Conservation (phyloP, 1,284 basidiomycete species). For the Papiliotrema terrestris region DNA sequence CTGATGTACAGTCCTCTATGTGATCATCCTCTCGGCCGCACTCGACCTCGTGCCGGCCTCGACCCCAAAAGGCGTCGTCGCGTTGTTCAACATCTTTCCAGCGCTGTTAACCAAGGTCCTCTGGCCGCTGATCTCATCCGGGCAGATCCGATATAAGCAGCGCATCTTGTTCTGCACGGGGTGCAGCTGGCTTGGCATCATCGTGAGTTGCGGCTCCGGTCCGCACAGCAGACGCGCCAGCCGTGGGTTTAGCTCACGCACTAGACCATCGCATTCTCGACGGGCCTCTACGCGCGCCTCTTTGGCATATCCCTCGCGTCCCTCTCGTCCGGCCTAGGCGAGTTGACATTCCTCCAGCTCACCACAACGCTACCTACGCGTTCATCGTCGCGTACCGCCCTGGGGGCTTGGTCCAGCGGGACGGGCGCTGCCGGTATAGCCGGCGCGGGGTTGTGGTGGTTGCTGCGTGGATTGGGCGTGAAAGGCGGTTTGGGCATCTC, state of each 20-base stretch:
- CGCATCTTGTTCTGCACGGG: constrained; percentile 72
- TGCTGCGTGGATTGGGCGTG: constrained; percentile 80
- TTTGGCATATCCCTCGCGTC: constrained; percentile 85
- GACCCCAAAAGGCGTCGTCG: constrained; percentile 83
- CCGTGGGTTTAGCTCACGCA: not conserved
- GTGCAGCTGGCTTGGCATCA: constrained; percentile 73
- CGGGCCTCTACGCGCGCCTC: constrained; percentile 66
- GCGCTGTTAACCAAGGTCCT: constrained; percentile 78
- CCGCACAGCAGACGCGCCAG: too few relatives aligned
- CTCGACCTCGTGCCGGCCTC: constrained; percentile 86
- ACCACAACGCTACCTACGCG: constrained; percentile 63
- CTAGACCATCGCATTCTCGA: constrained; percentile 78
- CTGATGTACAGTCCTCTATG: constrained; percentile 68
- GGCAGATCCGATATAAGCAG: constrained; percentile 70
- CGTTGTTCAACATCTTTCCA: constrained; percentile 85
- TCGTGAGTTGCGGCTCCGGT: constrained; percentile 53
- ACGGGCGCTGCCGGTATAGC: constrained; percentile 92
- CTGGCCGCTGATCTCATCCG: constrained; percentile 87
- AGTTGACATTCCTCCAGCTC: constrained; percentile 90
- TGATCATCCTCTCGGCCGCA: constrained; percentile 93
- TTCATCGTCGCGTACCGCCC: constrained; percentile 45
- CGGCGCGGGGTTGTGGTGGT: constrained; percentile 94
- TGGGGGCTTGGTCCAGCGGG: constrained; percentile 76
- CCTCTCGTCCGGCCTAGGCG: constrained; percentile 87
- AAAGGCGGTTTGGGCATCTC: constrained; percentile 75